Conservation (phyloP, 305 asterid species). For the Fraxinus xanthoxyloides region DNA sequence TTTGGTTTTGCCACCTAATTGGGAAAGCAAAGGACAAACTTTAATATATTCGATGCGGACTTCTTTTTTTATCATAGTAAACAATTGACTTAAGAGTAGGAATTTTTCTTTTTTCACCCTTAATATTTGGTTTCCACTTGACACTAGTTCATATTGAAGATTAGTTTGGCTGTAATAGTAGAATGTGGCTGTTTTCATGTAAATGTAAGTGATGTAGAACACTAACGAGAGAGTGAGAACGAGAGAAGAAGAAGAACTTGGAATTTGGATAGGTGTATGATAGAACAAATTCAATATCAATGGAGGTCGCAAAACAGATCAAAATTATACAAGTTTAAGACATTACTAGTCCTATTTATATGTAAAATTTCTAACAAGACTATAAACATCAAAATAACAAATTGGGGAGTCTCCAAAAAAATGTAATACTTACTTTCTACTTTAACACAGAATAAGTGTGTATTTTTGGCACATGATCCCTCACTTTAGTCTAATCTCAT, state of each 20-base stretch:
- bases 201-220: neutral
- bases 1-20: neutral
- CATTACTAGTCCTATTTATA: neutral
- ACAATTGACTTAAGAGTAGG: neutral
- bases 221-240: neutral
- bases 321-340: too few species aligned
- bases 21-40: neutral
- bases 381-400: neutral
- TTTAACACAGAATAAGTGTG: neutral
- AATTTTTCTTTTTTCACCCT: neutral
- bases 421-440: neutral
- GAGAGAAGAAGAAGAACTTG: neutral
- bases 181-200: neutral
- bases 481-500: neutral
- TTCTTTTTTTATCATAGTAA: neutral
- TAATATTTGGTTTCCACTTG: neutral
- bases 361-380: neutral
- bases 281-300: neutral
- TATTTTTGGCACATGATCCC: neutral
- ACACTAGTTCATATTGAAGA: neutral
- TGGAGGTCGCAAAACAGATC: too few species aligned
- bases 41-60: neutral
- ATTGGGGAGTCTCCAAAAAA: neutral
- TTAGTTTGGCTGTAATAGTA: neutral
- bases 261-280: neutral